Conservation (phyloP, 805 yeast species). For the Kockiozyma suomiensis region DNA sequence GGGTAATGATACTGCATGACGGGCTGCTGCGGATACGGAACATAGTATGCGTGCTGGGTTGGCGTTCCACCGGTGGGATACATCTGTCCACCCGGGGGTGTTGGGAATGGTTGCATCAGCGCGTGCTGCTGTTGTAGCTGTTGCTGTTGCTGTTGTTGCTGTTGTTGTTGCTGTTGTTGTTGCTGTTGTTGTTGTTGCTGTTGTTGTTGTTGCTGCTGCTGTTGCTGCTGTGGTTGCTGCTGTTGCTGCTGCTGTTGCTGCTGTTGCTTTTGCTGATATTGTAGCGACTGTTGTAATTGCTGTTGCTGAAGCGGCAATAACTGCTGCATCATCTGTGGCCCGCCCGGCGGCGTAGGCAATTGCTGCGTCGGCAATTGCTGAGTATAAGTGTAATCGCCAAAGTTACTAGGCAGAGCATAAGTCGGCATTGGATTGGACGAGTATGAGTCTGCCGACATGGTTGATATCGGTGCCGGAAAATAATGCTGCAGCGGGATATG, state of each 20-base stretch:
- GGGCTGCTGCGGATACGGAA: conserved; percentile 34
- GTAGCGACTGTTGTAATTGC: conserved; percentile 23
- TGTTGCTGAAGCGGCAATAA: neutral
- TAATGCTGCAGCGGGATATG: conserved; percentile 19
- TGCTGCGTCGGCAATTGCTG: conserved; percentile 23
- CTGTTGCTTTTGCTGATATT: conserved; percentile 12
- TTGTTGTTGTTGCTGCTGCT: conserved; percentile 14
- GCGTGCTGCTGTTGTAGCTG: conserved; percentile 24
- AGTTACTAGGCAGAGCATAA: conserved; percentile 1
- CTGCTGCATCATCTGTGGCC: conserved; percentile 15
- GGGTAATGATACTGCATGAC: conserved; percentile 38
- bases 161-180: conserved; percentile 27
- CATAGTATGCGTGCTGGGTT: conserved; percentile 20
- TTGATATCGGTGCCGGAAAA: conserved; percentile 4
- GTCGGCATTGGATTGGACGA: conserved; percentile 7
- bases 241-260: conserved; percentile 13
- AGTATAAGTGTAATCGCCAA: conserved; percentile 21
- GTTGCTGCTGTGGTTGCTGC: conserved; percentile 24
- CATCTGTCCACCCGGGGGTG: conserved; percentile 12
- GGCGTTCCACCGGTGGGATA: conserved; percentile 17
- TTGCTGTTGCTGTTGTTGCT: conserved; percentile 24
- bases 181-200: conserved; percentile 21
- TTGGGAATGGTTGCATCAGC: conserved; percentile 18
- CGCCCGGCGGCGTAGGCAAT: conserved; percentile 22
- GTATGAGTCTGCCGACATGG: conserved; percentile 1